These are phyloP conservation scores for Cyclocybe cylindracea DNA, from an alignment of 768 basidiomycete species.

Conservation along the genomic window DNA sequence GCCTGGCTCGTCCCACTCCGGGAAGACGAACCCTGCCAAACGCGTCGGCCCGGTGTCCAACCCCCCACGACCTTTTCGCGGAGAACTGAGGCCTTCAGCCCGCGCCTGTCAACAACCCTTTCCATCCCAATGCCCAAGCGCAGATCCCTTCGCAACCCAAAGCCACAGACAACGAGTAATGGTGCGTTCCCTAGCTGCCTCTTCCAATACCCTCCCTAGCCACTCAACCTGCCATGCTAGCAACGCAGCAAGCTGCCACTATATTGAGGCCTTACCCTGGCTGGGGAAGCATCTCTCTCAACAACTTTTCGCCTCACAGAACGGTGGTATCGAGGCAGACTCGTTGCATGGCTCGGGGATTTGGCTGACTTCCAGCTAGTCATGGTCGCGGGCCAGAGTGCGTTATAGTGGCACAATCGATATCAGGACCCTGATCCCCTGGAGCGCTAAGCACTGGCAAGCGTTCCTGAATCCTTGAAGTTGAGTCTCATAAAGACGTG, in stretches of 20 bases:
- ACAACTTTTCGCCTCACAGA: too few species aligned
- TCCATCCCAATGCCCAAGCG: conserved; percentile 24
- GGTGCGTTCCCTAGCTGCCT: conserved; percentile 27
- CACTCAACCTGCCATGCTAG: conserved; percentile 32
- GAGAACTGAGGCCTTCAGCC: conserved; percentile 16
- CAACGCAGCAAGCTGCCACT: conserved; percentile 36
- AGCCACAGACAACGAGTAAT: conserved; percentile 19
- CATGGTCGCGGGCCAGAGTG: too few species aligned
- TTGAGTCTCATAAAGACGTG: too few species aligned
- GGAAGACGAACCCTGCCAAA: too few species aligned
- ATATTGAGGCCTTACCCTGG: conserved; percentile 50
- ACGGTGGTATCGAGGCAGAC: too few species aligned
- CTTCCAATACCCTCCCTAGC: conserved; percentile 24
- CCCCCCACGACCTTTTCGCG: conserved; percentile 12
- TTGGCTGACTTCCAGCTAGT: too few species aligned
- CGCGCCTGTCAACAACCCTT: conserved; percentile 30
- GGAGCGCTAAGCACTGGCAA: too few species aligned
- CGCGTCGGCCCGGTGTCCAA: conserved; percentile 5
- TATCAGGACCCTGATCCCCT: too few species aligned
- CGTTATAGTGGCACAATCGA: too few species aligned
- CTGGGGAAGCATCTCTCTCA: conserved; percentile 58
- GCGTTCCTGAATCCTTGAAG: too few species aligned
- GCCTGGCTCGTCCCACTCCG: conserved; percentile 28
- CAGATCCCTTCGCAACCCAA: conserved; percentile 8
- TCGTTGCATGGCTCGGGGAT: too few species aligned